Evolutionary conservation across 345 rosid genomes (phyloP).

Genomic region (Mercurialis annua): DNA sequence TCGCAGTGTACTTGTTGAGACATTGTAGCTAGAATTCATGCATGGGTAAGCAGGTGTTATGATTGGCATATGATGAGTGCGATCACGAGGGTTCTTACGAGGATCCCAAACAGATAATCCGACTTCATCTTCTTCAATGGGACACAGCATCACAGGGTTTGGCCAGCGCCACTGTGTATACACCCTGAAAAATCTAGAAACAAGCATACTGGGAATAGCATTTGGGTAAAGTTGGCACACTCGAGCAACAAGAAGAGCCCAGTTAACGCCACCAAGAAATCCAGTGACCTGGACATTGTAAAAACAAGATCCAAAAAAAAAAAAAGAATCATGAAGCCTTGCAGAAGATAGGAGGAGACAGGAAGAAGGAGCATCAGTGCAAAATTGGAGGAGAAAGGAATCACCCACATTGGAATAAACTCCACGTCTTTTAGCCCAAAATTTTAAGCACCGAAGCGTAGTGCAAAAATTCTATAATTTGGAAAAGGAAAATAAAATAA

Average conservation of each 20-base stretch:
- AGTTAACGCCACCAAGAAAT: constrained; percentile 77
- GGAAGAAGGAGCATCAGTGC: not conserved
- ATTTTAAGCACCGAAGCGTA: constrained; percentile 58
- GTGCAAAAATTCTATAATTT: constrained; percentile 59
- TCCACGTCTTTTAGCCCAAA: constrained; percentile 72
- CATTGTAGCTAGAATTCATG: constrained; percentile 77
- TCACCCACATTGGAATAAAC: constrained; percentile 66
- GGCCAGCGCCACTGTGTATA: constrained; percentile 78
- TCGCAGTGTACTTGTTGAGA: constrained; percentile 62
- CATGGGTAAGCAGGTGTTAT: constrained; percentile 77
- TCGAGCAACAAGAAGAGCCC: constrained; percentile 76
- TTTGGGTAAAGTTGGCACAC: constrained; percentile 72
- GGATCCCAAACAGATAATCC: constrained; percentile 81
- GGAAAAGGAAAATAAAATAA: constrained; percentile 18
- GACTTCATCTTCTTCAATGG: constrained; percentile 56
- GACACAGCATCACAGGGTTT: constrained; percentile 72
- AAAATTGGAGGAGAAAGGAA: not conserved
- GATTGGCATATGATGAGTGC: constrained; percentile 68
- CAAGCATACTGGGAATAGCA: constrained; percentile 65
- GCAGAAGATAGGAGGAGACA: not conserved
- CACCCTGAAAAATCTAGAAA: constrained; percentile 66
- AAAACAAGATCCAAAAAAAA: not conserved
- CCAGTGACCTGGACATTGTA: constrained; percentile 61
- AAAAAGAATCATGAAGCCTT: not conserved
- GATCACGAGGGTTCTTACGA: constrained; percentile 59